A percentile compares a stretch with the other conserved stretches of the same genome.
Evolutionary conservation across 495 filamentous ascomycete genomes (phyloP).

Genomic region (Hyaloscypha variabilis): DNA sequence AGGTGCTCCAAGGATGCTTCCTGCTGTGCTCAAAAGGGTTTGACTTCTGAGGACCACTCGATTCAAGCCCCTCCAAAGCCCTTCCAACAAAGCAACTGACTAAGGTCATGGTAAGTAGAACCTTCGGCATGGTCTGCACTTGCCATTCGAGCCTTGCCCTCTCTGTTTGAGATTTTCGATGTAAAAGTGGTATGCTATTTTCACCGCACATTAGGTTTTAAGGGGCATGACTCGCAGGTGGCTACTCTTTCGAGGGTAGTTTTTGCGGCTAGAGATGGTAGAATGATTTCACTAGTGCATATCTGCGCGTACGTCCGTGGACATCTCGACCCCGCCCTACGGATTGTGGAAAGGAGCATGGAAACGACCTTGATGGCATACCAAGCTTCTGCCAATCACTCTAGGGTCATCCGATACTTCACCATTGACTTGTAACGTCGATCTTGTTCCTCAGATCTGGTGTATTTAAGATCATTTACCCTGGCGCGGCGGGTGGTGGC

Average conservation of each 20-base stretch:
- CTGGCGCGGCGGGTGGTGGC: conserved; percentile 19
- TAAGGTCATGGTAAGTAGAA: no score
- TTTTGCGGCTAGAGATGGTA: no score
- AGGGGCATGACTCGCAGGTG: neutral
- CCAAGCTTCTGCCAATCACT: no score
- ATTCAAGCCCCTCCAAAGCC: neutral
- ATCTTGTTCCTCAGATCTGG: conserved; percentile 8
- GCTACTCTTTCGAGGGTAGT: neutral
- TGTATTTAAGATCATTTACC: neutral
- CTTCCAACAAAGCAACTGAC: no score
- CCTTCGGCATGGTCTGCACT: no score
- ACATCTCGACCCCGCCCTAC: neutral
- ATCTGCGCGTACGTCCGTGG: no score
- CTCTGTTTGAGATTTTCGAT: no score
- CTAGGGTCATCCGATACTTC: neutral
- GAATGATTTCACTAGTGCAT: no score
- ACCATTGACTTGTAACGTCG: conserved; percentile 15
- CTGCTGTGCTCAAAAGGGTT: no score
- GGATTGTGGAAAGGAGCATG: neutral
- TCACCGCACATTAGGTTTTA: no score
- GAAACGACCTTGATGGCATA: neutral
- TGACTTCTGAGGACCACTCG: neutral
- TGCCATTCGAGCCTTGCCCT: no score
- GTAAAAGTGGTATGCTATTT: no score
- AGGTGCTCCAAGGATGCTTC: neutral